Conservation (phyloP, 2,329 filamentous ascomycete genomes). For the Shiraia bambusicola region DNA sequence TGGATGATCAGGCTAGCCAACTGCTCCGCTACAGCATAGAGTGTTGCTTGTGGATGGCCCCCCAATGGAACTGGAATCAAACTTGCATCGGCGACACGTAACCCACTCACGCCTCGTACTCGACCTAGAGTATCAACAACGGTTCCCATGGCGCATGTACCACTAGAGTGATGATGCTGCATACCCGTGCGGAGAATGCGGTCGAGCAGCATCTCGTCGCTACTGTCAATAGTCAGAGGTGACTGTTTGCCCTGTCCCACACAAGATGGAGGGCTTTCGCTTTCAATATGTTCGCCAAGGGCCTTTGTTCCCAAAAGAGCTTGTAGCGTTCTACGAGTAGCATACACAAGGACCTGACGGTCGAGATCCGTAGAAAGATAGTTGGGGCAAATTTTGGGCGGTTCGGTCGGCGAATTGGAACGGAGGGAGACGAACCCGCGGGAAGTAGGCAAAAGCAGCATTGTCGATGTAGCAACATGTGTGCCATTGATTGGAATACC, state of each 20-base stretch:
- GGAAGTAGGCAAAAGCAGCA: slow-evolving; percentile 13
- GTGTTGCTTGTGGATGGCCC: slow-evolving; percentile 14
- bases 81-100: slow-evolving; percentile 32
- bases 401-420: slow-evolving; percentile 7
- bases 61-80: slow-evolving; percentile 2
- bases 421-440: slow-evolving; percentile 17
- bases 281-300: neutral
- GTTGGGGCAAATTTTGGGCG: slow-evolving; percentile 12
- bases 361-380: slow-evolving; percentile 15
- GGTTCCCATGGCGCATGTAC: slow-evolving; percentile 58
- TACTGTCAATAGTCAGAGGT: slow-evolving; percentile 3
- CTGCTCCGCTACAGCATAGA: slow-evolving; percentile 15
- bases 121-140: slow-evolving; percentile 26
- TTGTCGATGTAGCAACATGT: slow-evolving; percentile 12
- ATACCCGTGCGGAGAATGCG: slow-evolving; percentile 6
- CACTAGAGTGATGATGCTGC: slow-evolving; percentile 51
- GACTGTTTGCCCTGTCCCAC: slow-evolving; percentile 3
- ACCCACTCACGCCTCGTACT: slow-evolving; percentile 25
- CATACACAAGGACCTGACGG: slow-evolving; percentile 6
- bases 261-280: slow-evolving; percentile 3
- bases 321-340: slow-evolving; percentile 8
- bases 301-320: slow-evolving; percentile 2
- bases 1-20: slow-evolving; percentile 6
- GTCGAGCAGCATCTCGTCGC: slow-evolving; percentile 9
- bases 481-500: slow-evolving; percentile 18